Evolutionary conservation across 2,329 filamentous ascomycete species (phyloP).

Genomic region (Cytospora leucostoma): DNA sequence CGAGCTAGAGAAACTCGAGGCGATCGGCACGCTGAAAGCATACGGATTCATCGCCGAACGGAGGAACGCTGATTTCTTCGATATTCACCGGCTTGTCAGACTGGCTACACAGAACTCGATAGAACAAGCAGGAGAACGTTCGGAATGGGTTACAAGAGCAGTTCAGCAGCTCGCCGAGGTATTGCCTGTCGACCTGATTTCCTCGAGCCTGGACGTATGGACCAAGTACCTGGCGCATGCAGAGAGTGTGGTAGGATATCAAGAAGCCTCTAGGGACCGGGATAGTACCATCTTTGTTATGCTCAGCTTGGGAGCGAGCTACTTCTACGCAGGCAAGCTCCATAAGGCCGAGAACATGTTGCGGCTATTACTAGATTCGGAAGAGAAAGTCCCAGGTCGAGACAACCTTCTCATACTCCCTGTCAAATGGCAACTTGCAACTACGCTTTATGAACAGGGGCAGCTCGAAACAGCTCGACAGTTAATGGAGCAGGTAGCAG

Average conservation of each 20-base stretch:
- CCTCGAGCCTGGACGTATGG: slow-evolving; percentile 31
- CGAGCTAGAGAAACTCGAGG: slow-evolving; percentile 29
- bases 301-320: too few species aligned
- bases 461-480: too few species aligned
- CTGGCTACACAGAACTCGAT: slow-evolving; percentile 37
- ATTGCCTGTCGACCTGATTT: too few species aligned
- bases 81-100: slow-evolving; percentile 39
- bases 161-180: slow-evolving; percentile 24
- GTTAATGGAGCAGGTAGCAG: slow-evolving; percentile 3
- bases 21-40: slow-evolving; percentile 33
- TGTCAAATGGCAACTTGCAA: too few species aligned
- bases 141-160: slow-evolving; percentile 9
- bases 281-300: too few species aligned
- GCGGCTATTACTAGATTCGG: too few species aligned
- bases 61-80: slow-evolving; percentile 26
- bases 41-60: slow-evolving; percentile 38
- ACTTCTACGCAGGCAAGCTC: too few species aligned
- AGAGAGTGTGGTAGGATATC: slow-evolving; percentile 16
- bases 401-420: too few species aligned
- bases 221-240: slow-evolving; percentile 32
- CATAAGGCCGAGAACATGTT: slow-evolving; percentile 4
- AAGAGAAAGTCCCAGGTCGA: too few species aligned
- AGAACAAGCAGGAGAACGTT: slow-evolving; percentile 18
- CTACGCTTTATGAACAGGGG: too few species aligned
- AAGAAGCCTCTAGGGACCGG: too few species aligned